Evolutionary conservation across 345 rosid genomes (phyloP), one percentile per base, ranked within the genome.

Genomic region (Populus euphratica): DNA sequence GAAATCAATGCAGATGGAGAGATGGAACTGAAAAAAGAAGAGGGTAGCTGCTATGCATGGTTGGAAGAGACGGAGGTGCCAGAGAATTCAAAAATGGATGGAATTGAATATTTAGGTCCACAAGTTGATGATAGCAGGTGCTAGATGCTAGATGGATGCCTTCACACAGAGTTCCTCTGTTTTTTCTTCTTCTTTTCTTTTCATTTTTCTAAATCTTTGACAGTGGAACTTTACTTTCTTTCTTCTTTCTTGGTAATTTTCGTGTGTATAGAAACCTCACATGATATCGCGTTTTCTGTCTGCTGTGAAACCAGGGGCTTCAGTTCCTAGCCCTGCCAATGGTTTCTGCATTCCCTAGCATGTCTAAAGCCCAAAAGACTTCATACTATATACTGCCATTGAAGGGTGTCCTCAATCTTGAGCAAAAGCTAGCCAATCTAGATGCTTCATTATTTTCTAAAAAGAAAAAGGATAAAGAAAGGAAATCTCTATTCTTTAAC

Each of bases 61-160:
- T 64, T 92, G 78, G 87, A 90, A 83, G 94, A 92, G 86, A 88
- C 82, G 8, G 91, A 83, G n/a, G 21, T 78, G 78, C 92, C 94
- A 2, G 87, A 85, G 80, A 74, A 80, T 72, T 85, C 87, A 49
- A 43, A 79, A 8, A 92, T 92, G 94, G 86, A 84, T 78, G 73
- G 73, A 27, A 86, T 90, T 61, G 88, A 88, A 77, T 92, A 92
- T 74, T 63, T 73, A 29, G 90, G 96, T 25, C 96, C 96, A 17
- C 89, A 73, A 64, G 77, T 91, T 64, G 63, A 35, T 6, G 87
- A 85, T 4, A 50, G 56, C n/a, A 29, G 52, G 20, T 8, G 9
- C 74, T 77, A 69, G 77, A 62, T 76, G 54, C 17, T 16, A 31
- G 5, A 25, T 59, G 13, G 5, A 14, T 44, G 6, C 50, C 43